Evolutionary conservation across 2,329 filamentous ascomycete genomes (phyloP).

Genomic region (Xylaria sp.): DNA sequence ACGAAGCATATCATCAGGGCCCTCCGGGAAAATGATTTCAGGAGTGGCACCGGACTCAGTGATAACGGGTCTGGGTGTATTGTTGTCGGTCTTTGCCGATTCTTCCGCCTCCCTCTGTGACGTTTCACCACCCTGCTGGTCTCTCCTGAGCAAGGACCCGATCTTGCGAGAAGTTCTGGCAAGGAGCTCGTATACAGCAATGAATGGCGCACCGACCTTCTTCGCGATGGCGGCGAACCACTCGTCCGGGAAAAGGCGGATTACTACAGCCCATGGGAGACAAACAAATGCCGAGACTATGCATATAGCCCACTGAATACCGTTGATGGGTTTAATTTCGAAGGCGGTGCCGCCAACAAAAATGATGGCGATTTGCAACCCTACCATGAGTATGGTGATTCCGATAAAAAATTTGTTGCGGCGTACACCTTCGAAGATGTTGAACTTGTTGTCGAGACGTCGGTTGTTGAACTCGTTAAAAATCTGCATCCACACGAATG

Average conservation of each 20-base stretch:
- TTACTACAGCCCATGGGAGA: slow-evolving; percentile 61
- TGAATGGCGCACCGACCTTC: slow-evolving; percentile 48
- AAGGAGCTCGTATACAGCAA: slow-evolving; percentile 44
- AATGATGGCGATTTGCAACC: slow-evolving; percentile 66
- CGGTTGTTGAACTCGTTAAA: slow-evolving; percentile 77
- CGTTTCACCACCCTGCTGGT: slow-evolving; percentile 23
- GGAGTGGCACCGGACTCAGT: slow-evolving; percentile 34
- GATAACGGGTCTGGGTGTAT: neutral
- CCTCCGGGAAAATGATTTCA: slow-evolving; percentile 44
- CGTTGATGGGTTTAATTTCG: slow-evolving; percentile 60
- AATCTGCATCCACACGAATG: slow-evolving; percentile 78
- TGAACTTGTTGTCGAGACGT: slow-evolving; percentile 71
- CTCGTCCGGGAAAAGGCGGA: slow-evolving; percentile 62
- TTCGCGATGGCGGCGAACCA: slow-evolving; percentile 51
- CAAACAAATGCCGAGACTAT: slow-evolving; percentile 61
- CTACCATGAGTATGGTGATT: slow-evolving; percentile 68
- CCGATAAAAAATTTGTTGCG: slow-evolving; percentile 68
- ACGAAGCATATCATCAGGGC: slow-evolving; percentile 17
- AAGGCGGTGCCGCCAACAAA: slow-evolving; percentile 68
- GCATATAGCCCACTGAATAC: slow-evolving; percentile 65
- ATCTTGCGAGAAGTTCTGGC: slow-evolving; percentile 39
- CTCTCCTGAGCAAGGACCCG: slow-evolving; percentile 38
- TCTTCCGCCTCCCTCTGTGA: slow-evolving; percentile 7
- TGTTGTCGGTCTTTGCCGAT: slow-evolving; percentile 25
- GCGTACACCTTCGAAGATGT: slow-evolving; percentile 68